A percentile compares a stretch with the other conserved stretches of the same genome.
phyloP scores from a whole-genome alignment of 164 flowering plant genomes.

The Taxillus chinensis region DNA sequence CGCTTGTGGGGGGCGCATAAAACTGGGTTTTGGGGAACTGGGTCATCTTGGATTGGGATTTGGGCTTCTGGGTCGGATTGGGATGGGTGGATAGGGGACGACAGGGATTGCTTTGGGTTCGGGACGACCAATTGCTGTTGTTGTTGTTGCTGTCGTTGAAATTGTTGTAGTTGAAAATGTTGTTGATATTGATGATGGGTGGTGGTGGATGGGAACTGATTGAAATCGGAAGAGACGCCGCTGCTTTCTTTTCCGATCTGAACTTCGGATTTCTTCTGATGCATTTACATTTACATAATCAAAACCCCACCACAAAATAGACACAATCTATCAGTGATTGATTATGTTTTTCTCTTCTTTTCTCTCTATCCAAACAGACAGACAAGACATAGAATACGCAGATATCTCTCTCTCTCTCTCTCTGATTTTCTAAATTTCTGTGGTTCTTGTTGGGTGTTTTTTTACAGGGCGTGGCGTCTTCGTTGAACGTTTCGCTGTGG shows the following conservation, averaged over 20 bases:
- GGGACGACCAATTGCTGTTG: conserved; percentile 4
- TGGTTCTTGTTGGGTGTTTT: conserved; percentile 7
- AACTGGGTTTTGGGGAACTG: conserved; percentile 1
- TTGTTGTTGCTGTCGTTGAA: neutral
- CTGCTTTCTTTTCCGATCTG: conserved; percentile 71
- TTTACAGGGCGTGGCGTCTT: conserved; percentile 3
- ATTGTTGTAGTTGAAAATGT: conserved; percentile 6
- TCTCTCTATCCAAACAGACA: neutral
- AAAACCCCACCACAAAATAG: neutral
- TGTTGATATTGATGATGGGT: conserved; percentile 20
- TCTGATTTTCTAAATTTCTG: neutral
- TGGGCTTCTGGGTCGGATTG: conserved; percentile 2
- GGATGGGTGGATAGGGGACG: conserved; percentile 4
- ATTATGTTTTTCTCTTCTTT: too few species aligned
- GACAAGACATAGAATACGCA: neutral
- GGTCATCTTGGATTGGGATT: conserved; percentile 2
- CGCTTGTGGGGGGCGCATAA: conserved; percentile 40
- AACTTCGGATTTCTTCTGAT: conserved; percentile 59
- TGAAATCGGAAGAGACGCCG: conserved; percentile 70
- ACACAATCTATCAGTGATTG: too few species aligned
- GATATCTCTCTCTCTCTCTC: neutral
- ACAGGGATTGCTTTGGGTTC: conserved; percentile 12
- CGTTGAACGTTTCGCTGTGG: conserved; percentile 1
- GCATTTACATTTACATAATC: conserved; percentile 28
- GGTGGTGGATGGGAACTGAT: conserved; percentile 16